These are phyloP conservation scores for Mycena venus DNA, from an alignment of 768 basidiomycete species.

Conservation along the genomic window DNA sequence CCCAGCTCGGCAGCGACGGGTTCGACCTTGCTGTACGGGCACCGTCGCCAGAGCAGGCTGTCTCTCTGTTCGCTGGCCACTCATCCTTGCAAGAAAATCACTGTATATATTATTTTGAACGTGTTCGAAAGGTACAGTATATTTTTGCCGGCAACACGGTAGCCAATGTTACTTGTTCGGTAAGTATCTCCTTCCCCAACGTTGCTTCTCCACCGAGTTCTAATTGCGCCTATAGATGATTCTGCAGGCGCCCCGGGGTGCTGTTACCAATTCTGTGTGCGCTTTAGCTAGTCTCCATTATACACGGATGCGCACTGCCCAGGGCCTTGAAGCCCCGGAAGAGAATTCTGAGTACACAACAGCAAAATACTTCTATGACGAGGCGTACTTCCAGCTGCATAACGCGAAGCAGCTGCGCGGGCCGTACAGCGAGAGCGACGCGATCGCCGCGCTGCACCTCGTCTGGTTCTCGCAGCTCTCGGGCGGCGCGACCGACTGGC, in stretches of 20 bases:
- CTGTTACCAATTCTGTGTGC: conserved; percentile 79
- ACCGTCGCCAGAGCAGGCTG: conserved; percentile 39
- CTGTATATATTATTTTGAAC: conserved; percentile 81
- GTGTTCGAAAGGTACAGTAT: conserved; percentile 76
- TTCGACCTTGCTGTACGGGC: conserved; percentile 51
- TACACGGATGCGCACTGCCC: conserved; percentile 70
- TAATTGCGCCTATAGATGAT: conserved; percentile 57
- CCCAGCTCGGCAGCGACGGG: conserved; percentile 46
- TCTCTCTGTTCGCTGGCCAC: conserved; percentile 50
- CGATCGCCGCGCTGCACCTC: conserved; percentile 83
- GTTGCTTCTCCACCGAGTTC: not conserved
- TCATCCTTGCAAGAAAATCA: conserved; percentile 65
- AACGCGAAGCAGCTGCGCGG: conserved; percentile 67
- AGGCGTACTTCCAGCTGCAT: conserved; percentile 74
- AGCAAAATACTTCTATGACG: conserved; percentile 77
- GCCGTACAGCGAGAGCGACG: conserved; percentile 74
- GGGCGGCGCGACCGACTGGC: conserved; percentile 79
- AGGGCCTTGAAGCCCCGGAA: conserved; percentile 70
- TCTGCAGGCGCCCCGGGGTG: conserved; percentile 75
- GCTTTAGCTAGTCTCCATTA: conserved; percentile 81
- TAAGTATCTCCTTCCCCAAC: conserved; percentile 51
- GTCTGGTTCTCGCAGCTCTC: conserved; percentile 80
- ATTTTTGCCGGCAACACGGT: conserved; percentile 74
- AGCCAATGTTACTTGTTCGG: conserved; percentile 75
- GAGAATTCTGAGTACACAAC: conserved; percentile 67